These are phyloP conservation scores for Boletus huronensis DNA, from an alignment of 768 basidiomycete genomes.

Conservation along the genomic window DNA sequence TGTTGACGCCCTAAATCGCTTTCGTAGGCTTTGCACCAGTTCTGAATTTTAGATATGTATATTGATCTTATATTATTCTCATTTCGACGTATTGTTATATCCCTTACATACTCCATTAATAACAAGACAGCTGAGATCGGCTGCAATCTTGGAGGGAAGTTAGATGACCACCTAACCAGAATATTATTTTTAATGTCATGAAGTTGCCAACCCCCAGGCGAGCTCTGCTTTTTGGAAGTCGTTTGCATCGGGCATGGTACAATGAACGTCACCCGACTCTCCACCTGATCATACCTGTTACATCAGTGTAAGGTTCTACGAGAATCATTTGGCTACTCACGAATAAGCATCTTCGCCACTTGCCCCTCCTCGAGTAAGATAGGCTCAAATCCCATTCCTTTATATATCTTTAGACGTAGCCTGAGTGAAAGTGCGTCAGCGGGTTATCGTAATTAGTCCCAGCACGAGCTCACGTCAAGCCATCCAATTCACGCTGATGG, in stretches of 20 bases:
- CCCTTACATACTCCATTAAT: constrained; percentile 2
- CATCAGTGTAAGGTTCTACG: not conserved
- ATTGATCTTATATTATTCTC: constrained; percentile 1
- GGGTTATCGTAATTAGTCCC: not conserved
- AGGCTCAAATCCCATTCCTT: constrained; percentile 69
- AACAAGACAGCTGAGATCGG: not conserved
- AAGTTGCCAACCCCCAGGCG: constrained; percentile 36
- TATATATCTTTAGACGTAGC: constrained; percentile 64
- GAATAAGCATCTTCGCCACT: constrained; percentile 60
- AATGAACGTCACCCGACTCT: constrained; percentile 41
- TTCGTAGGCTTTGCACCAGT: constrained; percentile 10
- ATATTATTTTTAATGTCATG: constrained; percentile 18
- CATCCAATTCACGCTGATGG: constrained; percentile 66
- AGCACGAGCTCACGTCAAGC: constrained; percentile 51
- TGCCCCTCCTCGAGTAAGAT: constrained; percentile 51
- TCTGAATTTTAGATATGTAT: constrained; percentile 1
- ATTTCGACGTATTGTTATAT: constrained; percentile 7
- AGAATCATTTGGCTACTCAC: constrained; percentile 40
- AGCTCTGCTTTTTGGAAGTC: constrained; percentile 29
- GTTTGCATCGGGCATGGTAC: constrained; percentile 27
- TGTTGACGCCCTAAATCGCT: not conserved
- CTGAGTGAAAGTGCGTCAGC: constrained; percentile 34
- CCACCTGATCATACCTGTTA: constrained; percentile 37
- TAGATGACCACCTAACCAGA: not conserved
- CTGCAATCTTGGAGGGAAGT: not conserved